These are phyloP conservation scores for Corchorus capsularis DNA, from an alignment of 345 rosid genomes.

Conservation along the genomic window DNA sequence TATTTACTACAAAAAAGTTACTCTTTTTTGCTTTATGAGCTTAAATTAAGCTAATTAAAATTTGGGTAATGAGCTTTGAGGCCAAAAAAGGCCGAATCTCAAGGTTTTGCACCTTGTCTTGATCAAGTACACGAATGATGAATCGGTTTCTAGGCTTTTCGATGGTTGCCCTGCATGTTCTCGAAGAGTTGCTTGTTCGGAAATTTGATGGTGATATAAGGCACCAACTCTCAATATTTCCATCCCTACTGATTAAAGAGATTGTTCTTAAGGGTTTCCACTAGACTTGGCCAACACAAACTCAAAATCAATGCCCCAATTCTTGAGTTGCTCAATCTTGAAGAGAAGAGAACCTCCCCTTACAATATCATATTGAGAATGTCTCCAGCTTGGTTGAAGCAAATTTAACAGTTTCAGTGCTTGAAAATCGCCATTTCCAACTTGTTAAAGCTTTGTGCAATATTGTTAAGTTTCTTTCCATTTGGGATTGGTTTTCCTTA, in stretches of 20 bases:
- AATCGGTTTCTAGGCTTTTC: neutral
- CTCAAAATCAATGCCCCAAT: neutral
- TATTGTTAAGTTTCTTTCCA: conserved; percentile 8
- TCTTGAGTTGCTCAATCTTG: neutral
- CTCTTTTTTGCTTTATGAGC: no score
- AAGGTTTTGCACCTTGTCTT: conserved; percentile 10
- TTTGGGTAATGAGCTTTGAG: no score
- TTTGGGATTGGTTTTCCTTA: conserved; percentile 15
- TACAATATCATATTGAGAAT: conserved; percentile 1
- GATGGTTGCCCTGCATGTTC: conserved; percentile 6
- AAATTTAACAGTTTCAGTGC: neutral
- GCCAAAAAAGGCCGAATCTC: conserved; percentile 2
- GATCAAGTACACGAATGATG: conserved; percentile 4
- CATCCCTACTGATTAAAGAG: neutral
- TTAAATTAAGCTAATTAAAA: no score
- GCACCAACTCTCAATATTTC: neutral
- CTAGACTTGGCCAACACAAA: neutral
- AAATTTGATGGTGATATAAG: neutral
- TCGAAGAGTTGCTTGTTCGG: neutral
- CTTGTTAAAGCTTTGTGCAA: conserved; percentile 9
- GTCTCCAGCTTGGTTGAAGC: conserved; percentile 17
- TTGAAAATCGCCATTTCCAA: neutral
- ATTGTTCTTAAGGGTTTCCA: neutral
- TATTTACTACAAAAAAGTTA: no score
- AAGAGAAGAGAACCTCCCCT: conserved; percentile 2